Evolutionary conservation across 73 alveolate species (phyloP), one percentile per base, ranked within the genome.

Genomic region (Effrenium voratum): DNA sequence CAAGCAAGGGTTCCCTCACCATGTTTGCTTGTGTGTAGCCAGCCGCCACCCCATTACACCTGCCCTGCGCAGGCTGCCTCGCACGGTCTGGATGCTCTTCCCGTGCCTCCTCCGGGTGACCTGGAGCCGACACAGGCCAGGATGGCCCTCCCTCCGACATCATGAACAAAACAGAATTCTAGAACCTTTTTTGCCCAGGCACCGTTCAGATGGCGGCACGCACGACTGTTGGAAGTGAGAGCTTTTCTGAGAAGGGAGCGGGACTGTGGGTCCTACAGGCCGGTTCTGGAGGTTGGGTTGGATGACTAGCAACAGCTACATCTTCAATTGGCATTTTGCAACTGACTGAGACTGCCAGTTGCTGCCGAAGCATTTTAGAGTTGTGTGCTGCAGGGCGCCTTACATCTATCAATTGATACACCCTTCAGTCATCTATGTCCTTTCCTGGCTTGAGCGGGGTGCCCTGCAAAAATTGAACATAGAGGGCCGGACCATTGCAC

Each of bases 181-280:
- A 19, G 8, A 63, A 22, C 77, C 8, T 26, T 70, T 3, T 44
- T 4, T 22, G 15, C 43, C 16, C 63, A 76, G 87, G 87, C 63
- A 5, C 87, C 87, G 2, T 76, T 16, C 26, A 57, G 87, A 28
- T 76, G 87, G 87, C 87, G 87, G 0, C 87, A 76, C 44, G 87
- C 87, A 1, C 26, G 1, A 1, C 43, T 76, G 63, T 5, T 28
- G 32, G 28, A 6, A 12, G 44, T 76, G 63, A 6, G 44, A 22
- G 16, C 0, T 22, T 40, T 43, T 15, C 87, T 76, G 41, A 5
- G 3, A 40, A 43, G 28, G 16, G 63, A 49, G 41, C 63, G 40
- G 87, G 32, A 13, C 4, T 57, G 44, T 44, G 87, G 87, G 19
- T 19, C 87, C 43, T 76, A 76, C 44, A 43, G 6, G 63, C 87